Evolutionary conservation across 306 rosid genomes (phyloP).

Genomic region (Dryas alaskensis): DNA sequence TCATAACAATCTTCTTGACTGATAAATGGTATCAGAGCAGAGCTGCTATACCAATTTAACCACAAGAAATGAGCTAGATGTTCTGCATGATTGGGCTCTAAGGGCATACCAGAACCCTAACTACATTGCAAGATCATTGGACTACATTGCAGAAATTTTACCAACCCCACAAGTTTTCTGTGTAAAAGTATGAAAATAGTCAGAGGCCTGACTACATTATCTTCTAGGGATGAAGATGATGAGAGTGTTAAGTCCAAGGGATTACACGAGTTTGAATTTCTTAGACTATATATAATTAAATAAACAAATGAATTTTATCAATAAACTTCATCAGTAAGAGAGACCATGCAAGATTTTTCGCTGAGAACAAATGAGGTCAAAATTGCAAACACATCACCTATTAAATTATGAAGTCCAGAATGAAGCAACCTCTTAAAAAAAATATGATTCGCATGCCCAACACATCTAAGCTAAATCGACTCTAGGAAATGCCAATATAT

Average conservation of each 20-base stretch:
- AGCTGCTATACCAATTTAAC: too few species aligned
- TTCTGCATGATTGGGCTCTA: too few species aligned
- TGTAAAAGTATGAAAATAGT: too few species aligned
- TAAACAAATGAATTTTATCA: neutral
- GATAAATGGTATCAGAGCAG: too few species aligned
- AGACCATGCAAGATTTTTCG: conserved; percentile 17
- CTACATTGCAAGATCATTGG: too few species aligned
- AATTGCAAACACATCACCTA: conserved; percentile 37
- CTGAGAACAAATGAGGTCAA: conserved; percentile 17
- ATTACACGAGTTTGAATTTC: neutral
- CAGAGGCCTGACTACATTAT: too few species aligned
- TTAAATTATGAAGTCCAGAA: conserved; percentile 25
- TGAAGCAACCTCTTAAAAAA: conserved; percentile 31
- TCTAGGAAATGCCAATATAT: conserved; percentile 32
- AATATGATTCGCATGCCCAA: conserved; percentile 37
- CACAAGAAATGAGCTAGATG: too few species aligned
- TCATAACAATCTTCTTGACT: too few species aligned
- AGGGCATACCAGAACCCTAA: too few species aligned
- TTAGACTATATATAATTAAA: too few species aligned
- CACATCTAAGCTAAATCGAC: conserved; percentile 31
- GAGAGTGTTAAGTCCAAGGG: neutral
- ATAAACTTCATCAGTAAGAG: neutral
- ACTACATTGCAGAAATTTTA: too few species aligned
- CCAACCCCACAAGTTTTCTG: too few species aligned
- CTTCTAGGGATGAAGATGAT: neutral